A percentile compares a stretch with the other conserved stretches of the same genome.
Conservation (phyloP, 2,329 filamentous ascomycete genomes). For the Neonectria punicea region DNA sequence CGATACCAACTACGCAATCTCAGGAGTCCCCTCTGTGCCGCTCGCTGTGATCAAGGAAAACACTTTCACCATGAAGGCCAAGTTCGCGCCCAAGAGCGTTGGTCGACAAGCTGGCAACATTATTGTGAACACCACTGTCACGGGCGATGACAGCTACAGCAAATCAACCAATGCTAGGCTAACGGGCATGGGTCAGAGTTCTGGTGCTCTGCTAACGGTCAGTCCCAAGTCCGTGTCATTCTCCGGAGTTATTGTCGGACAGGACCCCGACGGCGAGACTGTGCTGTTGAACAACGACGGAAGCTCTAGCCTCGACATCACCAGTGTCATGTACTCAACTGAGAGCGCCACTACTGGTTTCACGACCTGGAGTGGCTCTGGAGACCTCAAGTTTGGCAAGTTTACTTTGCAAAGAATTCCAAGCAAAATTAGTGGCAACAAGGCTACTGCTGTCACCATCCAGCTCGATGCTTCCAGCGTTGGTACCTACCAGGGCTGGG, state of each 20-base stretch:
- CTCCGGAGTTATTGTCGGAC: conserved; percentile 58
- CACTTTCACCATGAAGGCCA: conserved; percentile 55
- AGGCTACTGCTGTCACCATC: conserved; percentile 53
- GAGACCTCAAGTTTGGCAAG: conserved; percentile 54
- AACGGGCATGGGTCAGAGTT: conserved; percentile 60
- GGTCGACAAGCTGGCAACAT: conserved; percentile 61
- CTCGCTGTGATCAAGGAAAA: conserved; percentile 48
- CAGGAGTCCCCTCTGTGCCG: conserved; percentile 47
- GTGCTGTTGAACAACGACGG: conserved; percentile 62
- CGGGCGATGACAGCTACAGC: conserved; percentile 55
- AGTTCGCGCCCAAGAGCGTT: conserved; percentile 53
- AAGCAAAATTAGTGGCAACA: conserved; percentile 52
- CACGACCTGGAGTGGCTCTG: conserved; percentile 48
- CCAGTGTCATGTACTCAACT: conserved; percentile 56
- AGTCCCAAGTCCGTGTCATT: conserved; percentile 62
- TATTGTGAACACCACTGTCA: conserved; percentile 60
- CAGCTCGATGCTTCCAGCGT: conserved; percentile 57
- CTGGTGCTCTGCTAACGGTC: conserved; percentile 56
- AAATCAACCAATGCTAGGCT: conserved; percentile 58
- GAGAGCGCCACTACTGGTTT: conserved; percentile 58
- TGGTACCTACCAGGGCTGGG: conserved; percentile 61
- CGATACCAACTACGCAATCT: conserved; percentile 49
- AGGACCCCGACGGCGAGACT: conserved; percentile 53
- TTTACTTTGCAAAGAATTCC: conserved; percentile 63
- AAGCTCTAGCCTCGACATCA: conserved; percentile 56